phyloP scores from a whole-genome alignment of 2,329 filamentous ascomycete species.

The Pseudocercospora pini-densiflorae region DNA sequence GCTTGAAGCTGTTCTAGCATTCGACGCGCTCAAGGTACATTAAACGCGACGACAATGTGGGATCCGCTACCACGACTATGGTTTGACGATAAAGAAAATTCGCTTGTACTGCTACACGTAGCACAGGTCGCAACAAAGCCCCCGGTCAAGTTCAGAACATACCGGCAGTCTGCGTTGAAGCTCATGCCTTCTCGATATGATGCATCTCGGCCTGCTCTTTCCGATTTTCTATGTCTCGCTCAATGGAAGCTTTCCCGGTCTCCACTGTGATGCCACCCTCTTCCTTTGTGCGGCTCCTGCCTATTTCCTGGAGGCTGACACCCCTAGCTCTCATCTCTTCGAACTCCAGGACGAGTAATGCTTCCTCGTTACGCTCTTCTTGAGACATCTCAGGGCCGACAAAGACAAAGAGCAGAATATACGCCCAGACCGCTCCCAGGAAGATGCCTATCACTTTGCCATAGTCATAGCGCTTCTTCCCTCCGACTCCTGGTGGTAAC shows the following conservation, averaged over 20 bases:
- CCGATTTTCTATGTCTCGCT: neutral
- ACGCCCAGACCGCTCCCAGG: conserved; percentile 31
- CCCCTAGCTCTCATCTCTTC: conserved; percentile 27
- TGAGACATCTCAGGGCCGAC: conserved; percentile 38
- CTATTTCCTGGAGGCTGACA: conserved; percentile 26
- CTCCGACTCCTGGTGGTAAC: conserved; percentile 34
- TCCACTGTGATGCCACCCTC: neutral
- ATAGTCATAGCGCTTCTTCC: conserved; percentile 44
- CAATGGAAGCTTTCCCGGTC: conserved; percentile 10
- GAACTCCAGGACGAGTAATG: conserved; percentile 24
- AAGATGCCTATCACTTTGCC: conserved; percentile 44
- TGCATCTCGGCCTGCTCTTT: conserved; percentile 7
- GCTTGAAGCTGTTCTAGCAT: neutral
- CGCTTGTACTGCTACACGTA: neutral
- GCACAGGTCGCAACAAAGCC: neutral
- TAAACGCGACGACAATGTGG: neutral
- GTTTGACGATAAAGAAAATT: neutral
- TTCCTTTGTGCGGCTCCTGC: conserved; percentile 15
- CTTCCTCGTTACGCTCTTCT: conserved; percentile 32
- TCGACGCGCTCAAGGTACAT: neutral
- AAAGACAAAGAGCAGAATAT: conserved; percentile 42
- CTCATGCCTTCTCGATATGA: neutral
- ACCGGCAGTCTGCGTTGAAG: neutral
- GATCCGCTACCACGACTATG: neutral
- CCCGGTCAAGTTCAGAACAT: neutral